A percentile compares a stretch with the other conserved stretches of the same genome.
phyloP scores from a whole-genome alignment of 306 rosid genomes.

The Casuarina equisetifolia region DNA sequence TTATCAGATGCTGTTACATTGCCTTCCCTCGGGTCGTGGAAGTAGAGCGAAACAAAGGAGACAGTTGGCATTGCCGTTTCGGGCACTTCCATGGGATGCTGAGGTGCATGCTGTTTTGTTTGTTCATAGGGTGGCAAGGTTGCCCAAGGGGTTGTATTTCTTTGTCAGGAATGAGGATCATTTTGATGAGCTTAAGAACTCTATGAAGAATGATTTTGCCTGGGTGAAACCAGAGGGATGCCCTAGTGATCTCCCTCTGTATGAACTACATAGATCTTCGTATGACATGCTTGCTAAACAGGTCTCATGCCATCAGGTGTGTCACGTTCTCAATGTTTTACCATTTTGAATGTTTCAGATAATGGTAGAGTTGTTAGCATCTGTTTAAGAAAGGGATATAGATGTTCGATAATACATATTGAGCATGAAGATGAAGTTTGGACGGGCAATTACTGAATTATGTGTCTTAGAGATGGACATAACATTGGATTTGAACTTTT shows the following conservation, averaged over 20 bases:
- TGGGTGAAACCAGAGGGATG: constrained; percentile 89
- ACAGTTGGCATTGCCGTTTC: constrained; percentile 63
- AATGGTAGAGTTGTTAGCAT: constrained; percentile 15
- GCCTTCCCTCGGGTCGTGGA: constrained; percentile 82
- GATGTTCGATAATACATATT: not conserved
- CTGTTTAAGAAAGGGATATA: not conserved
- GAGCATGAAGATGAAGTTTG: not conserved
- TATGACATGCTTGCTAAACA: constrained; percentile 49
- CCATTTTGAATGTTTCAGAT: constrained; percentile 9
- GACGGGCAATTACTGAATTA: not conserved
- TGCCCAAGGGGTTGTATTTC: constrained; percentile 79
- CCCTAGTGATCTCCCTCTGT: constrained; percentile 73
- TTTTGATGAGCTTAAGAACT: constrained; percentile 62
- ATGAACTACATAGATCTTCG: constrained; percentile 56
- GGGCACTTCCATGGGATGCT: constrained; percentile 83
- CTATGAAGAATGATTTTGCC: constrained; percentile 54
- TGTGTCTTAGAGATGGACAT: not conserved
- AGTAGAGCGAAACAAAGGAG: constrained; percentile 50
- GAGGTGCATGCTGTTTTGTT: constrained; percentile 89
- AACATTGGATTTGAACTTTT: not conserved
- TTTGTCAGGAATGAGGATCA: constrained; percentile 84
- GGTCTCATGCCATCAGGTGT: constrained; percentile 89
- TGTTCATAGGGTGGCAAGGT: constrained; percentile 85
- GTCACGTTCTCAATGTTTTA: constrained; percentile 1
- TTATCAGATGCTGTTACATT: constrained; percentile 81